Percentiles rank a stretch among this genome's conserved stretches.
Evolutionary conservation across 192 early-diverging fungal genomes (phyloP).

Genomic region (Coemansia furcata): DNA sequence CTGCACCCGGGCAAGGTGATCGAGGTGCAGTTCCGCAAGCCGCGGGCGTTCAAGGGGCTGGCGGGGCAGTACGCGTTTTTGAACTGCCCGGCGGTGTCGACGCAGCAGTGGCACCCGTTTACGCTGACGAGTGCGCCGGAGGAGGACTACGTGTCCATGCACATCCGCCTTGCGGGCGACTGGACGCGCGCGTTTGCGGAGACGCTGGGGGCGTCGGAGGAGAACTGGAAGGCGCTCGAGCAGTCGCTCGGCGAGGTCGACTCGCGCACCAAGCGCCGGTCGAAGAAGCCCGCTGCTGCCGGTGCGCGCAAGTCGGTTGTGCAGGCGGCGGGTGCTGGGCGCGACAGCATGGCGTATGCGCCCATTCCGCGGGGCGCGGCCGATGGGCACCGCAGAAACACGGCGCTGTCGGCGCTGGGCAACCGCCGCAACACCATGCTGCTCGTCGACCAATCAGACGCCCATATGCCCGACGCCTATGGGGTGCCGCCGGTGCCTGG

Average conservation of each 20-base stretch:
- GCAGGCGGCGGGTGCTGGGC: neutral
- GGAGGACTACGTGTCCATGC: slow-evolving; percentile 71
- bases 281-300: neutral
- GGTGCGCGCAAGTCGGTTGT: neutral
- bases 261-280: neutral
- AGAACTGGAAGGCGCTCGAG: slow-evolving; percentile 55
- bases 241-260: slow-evolving; percentile 23
- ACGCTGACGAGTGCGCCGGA: slow-evolving; percentile 80
- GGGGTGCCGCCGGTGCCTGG: neutral
- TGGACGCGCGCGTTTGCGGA: slow-evolving; percentile 69
- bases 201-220: slow-evolving; percentile 66
- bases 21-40: slow-evolving; percentile 77
- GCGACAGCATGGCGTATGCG: slow-evolving; percentile 47
- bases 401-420: slow-evolving; percentile 11
- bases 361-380: slow-evolving; percentile 15
- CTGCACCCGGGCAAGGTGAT: slow-evolving; percentile 80
- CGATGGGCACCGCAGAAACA: slow-evolving; percentile 3
- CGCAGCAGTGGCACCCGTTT: slow-evolving; percentile 81
- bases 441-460: slow-evolving; percentile 42
- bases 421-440: slow-evolving; percentile 43
- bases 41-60: slow-evolving; percentile 54
- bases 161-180: slow-evolving; percentile 76
- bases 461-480: neutral
- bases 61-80: slow-evolving; percentile 82
- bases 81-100: slow-evolving; percentile 69